Base-by-base conservation (phyloP, 2,329 filamentous ascomycete species). In the Paraconiothyrium brasiliense region DNA sequence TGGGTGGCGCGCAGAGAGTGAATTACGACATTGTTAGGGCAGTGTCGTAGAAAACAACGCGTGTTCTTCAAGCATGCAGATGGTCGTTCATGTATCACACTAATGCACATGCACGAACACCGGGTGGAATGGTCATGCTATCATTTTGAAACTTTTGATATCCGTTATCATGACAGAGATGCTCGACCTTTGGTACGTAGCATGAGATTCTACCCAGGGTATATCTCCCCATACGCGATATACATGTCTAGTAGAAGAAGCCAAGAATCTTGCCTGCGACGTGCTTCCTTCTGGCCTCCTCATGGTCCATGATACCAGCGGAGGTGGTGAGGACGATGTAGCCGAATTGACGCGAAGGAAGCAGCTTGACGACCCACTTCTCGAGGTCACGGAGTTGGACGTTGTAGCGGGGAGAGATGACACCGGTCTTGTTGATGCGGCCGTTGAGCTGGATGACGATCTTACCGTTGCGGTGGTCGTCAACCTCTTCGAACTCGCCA, bases 321-420 rank as follows among this genome's bases (percentile, higher is more conserved):
- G 94, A 97, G 85, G 95, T 99, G 84, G 95, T 99, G 79, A 99
- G 91, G 84, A 99, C 93, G 80, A 99, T 93, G 87, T 93, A 97
- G 80, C 95, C 95, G 89, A 99, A 99, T 86, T 99, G 95, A 97
- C 95, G 95, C 73, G 95, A 94, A 74, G 95, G 95, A 71, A 99
- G 90, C 81, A 99, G 92, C 90, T 97, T 97, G 86, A 97, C 93
- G 78, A 98, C 93, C 95, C 95, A 99, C 89, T 98, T 97, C 92
- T 99, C 95, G 81, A 99, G 89, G 78, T 99, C 95, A 79, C 88
- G 86, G 80, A 99, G 93, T 84, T 94, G 93, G 84, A 99, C 92
- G 89, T 98, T 98, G 92, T 97, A 99, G 83, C 95, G 92, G 82
- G 95, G 95, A 72, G 91, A 95, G 89, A 99, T 99, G 86, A 97